A percentile compares a stretch with the other conserved stretches of the same genome.
phyloP scores from a whole-genome alignment of 2,329 filamentous ascomycete genomes.

The Akanthomyces lecanii region DNA sequence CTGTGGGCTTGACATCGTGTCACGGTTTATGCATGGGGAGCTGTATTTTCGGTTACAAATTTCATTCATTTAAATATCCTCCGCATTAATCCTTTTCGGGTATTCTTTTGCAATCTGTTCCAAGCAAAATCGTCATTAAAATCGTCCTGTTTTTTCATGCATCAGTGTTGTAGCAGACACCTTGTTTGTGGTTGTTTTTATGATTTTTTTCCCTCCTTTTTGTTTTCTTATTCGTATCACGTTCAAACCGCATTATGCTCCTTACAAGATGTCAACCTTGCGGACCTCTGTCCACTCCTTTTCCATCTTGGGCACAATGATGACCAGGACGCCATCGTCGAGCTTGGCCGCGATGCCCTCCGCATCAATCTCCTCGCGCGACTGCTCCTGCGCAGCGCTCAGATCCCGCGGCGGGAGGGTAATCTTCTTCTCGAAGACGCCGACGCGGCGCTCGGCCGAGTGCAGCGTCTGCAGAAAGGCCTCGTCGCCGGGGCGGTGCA shows the following conservation, averaged over 20 bases:
- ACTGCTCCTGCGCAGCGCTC: slow-evolving; percentile 31
- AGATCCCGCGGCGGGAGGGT: slow-evolving; percentile 47
- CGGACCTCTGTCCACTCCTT: slow-evolving; percentile 61
- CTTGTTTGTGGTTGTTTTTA: not conserved
- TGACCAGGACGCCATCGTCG: slow-evolving; percentile 70
- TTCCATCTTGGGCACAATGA: slow-evolving; percentile 73
- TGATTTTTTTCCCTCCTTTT: not conserved
- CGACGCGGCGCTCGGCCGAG: slow-evolving; percentile 64
- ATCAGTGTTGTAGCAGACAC: not conserved
- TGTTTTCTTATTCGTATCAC: not conserved
- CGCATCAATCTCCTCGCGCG: slow-evolving; percentile 51
- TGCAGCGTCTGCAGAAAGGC: slow-evolving; percentile 60
- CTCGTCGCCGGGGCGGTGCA: slow-evolving; percentile 69
- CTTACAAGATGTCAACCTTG: slow-evolving; percentile 54
- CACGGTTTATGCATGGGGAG: not conserved
- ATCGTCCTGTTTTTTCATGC: not conserved
- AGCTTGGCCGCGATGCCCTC: slow-evolving; percentile 69
- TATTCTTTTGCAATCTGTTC: not conserved
- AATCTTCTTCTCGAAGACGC: slow-evolving; percentile 69
- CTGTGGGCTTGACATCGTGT: not conserved
- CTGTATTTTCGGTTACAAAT: not conserved
- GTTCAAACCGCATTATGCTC: not conserved
- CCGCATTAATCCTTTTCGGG: not conserved
- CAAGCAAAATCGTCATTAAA: not conserved
- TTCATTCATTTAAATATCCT: not conserved